Conservation (phyloP, 345 rosid genomes). For the Salix arbutifolia region DNA sequence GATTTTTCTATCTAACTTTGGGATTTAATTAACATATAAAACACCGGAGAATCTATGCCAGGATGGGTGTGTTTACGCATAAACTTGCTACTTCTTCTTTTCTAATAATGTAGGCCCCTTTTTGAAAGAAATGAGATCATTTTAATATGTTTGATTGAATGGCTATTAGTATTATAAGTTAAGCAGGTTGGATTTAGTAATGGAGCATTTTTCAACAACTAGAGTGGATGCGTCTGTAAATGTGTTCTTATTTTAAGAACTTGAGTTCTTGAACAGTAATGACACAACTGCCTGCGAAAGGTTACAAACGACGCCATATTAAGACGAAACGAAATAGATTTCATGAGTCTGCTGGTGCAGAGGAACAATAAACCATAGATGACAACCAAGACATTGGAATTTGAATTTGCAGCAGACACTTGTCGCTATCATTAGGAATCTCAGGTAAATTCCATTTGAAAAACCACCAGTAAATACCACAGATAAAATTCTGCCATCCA, state of each 20-base stretch:
- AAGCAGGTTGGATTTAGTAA: not conserved
- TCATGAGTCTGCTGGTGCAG: too few species aligned
- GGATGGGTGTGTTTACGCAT: constrained; percentile 11
- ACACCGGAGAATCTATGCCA: constrained; percentile 25
- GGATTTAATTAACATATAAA: constrained; percentile 19
- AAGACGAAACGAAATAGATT: too few species aligned
- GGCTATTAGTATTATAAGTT: not conserved
- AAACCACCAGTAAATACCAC: too few species aligned
- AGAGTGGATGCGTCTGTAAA: not conserved
- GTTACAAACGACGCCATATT: too few species aligned
- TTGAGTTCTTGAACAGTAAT: not conserved
- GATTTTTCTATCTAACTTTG: constrained; percentile 9
- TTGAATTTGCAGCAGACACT: too few species aligned
- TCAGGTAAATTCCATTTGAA: too few species aligned
- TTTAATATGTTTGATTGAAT: not conserved
- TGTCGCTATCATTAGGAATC: too few species aligned
- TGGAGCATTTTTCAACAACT: not conserved
- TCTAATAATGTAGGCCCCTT: not conserved
- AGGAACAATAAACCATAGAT: too few species aligned
- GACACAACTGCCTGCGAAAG: not conserved
- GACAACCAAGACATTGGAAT: too few species aligned
- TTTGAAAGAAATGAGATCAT: not conserved
- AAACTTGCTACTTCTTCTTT: not conserved
- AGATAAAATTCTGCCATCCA: too few species aligned
- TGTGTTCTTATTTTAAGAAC: not conserved